phyloP scores from a whole-genome alignment of 192 early-diverging fungal species.

The Backusella mclennaniae region DNA sequence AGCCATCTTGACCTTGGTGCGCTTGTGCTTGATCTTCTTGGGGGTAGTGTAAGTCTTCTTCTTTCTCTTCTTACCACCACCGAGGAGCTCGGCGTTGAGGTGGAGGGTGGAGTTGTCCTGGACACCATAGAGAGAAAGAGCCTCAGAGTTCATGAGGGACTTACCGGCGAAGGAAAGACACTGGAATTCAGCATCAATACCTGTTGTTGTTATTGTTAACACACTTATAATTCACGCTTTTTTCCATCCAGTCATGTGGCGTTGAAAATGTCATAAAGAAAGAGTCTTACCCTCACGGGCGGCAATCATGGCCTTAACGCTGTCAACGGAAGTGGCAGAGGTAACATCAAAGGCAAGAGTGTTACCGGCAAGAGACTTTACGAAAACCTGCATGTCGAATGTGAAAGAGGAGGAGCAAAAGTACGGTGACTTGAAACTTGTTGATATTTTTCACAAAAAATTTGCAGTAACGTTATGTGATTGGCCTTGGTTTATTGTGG shows the following conservation, averaged over 20 bases:
- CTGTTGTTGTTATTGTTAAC: conserved; percentile 23
- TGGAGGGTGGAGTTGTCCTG: conserved; percentile 72
- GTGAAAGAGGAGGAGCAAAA: conserved; percentile 46
- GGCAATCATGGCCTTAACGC: conserved; percentile 56
- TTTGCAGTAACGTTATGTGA: neutral
- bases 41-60: conserved; percentile 21
- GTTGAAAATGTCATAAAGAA: conserved; percentile 7
- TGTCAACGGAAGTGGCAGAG: conserved; percentile 44
- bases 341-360: conserved; percentile 61
- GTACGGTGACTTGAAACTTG: neutral
- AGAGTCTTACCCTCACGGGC: conserved; percentile 42
- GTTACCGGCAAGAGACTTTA: conserved; percentile 61
- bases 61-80: too few relatives aligned
- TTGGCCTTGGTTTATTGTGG: neutral
- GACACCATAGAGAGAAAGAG: conserved; percentile 50
- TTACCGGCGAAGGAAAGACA: conserved; percentile 53
- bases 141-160: conserved; percentile 46
- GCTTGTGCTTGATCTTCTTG: conserved; percentile 99
- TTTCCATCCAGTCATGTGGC: neutral
- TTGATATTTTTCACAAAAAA: conserved; percentile 3
- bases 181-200: conserved; percentile 59
- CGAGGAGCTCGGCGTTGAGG: conserved; percentile 67
- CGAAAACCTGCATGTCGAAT: conserved; percentile 57
- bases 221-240: neutral
- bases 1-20: conserved; percentile 98